Evolutionary conservation across 139 green algal genomes (phyloP).

Genomic region (Yamagishiella unicocca): DNA sequence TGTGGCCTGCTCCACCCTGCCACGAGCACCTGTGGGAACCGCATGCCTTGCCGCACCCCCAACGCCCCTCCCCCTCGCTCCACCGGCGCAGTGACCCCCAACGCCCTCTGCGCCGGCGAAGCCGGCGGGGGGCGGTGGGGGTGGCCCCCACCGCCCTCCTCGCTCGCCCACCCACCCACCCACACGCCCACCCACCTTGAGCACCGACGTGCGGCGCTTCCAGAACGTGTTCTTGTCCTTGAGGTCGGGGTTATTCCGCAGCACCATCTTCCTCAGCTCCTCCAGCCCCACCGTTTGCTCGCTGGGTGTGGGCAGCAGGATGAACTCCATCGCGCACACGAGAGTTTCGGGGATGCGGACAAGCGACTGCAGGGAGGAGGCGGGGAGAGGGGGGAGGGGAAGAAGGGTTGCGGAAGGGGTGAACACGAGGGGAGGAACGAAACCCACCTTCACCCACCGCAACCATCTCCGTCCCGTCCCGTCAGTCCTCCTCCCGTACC

Average conservation of each 20-base stretch:
- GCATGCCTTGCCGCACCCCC: neutral
- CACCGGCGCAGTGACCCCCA: too few species aligned
- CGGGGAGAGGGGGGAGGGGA: neutral
- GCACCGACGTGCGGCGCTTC: slow-evolving; percentile 74
- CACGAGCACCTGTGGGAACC: too few species aligned
- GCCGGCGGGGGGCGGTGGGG: too few species aligned
- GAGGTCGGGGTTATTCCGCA: slow-evolving; percentile 77
- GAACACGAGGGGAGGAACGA: neutral
- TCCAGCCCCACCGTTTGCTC: slow-evolving; percentile 69
- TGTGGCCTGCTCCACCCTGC: too few species aligned
- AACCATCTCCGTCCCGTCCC: too few species aligned
- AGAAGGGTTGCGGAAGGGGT: neutral
- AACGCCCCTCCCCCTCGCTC: too few species aligned
- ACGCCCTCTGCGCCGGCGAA: too few species aligned
- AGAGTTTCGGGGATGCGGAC: slow-evolving; percentile 88
- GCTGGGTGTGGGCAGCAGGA: slow-evolving; percentile 60
- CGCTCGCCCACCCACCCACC: neutral
- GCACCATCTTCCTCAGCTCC: slow-evolving; percentile 74
- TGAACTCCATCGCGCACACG: slow-evolving; percentile 91
- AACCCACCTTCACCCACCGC: too few species aligned
- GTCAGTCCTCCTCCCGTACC: too few species aligned
- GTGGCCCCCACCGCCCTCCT: neutral
- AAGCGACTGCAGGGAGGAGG: slow-evolving; percentile 70
- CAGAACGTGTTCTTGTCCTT: slow-evolving; percentile 86
- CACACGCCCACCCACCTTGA: slow-evolving; percentile 68